Conservation (phyloP, 2,329 filamentous ascomycete genomes). For the Microdochium trichocladiopsis region DNA sequence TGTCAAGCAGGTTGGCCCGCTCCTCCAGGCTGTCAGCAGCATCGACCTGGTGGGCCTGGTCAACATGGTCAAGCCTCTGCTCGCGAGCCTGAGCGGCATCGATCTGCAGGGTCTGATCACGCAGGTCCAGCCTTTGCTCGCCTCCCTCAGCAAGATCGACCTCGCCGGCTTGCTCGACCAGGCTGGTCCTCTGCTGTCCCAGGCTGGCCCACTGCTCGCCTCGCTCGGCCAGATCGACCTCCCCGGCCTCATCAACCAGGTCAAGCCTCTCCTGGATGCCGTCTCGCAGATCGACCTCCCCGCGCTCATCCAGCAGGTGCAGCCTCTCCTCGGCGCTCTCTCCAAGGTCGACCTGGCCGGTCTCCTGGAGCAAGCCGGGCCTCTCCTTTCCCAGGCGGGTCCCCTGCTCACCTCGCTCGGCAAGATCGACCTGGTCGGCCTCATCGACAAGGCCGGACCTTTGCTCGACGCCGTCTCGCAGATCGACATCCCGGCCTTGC, state of each 20-base stretch:
- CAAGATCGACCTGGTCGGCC: conserved; percentile 25
- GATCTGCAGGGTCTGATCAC: conserved; percentile 21
- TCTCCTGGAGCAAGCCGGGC: conserved; percentile 18
- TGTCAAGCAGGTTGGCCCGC: conserved; percentile 7
- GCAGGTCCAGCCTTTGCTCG: conserved; percentile 17
- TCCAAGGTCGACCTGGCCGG: conserved; percentile 22
- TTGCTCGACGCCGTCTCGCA: conserved; percentile 25
- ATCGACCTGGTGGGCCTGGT: conserved; percentile 10
- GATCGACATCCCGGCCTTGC: conserved; percentile 24
- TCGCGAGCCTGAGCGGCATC: conserved; percentile 24
- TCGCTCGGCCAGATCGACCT: conserved; percentile 22
- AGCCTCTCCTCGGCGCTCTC: conserved; percentile 19
- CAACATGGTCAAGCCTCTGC: conserved; percentile 8
- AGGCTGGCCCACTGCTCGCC: neutral
- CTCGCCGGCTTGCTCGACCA: conserved; percentile 7
- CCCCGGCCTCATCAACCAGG: conserved; percentile 20
- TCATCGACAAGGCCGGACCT: conserved; percentile 26
- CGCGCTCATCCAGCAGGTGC: conserved; percentile 19
- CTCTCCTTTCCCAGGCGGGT: conserved; percentile 13
- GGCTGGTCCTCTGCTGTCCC: conserved; percentile 9
- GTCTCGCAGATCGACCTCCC: neutral
- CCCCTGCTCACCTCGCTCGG: neutral
- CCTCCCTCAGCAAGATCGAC: conserved; percentile 11
- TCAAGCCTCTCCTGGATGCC: conserved; percentile 2
- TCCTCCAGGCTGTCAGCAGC: conserved; percentile 12